These are phyloP conservation scores for Novymonas esmeraldas DNA, from an alignment of 208 protist genomes.

Conservation along the genomic window DNA sequence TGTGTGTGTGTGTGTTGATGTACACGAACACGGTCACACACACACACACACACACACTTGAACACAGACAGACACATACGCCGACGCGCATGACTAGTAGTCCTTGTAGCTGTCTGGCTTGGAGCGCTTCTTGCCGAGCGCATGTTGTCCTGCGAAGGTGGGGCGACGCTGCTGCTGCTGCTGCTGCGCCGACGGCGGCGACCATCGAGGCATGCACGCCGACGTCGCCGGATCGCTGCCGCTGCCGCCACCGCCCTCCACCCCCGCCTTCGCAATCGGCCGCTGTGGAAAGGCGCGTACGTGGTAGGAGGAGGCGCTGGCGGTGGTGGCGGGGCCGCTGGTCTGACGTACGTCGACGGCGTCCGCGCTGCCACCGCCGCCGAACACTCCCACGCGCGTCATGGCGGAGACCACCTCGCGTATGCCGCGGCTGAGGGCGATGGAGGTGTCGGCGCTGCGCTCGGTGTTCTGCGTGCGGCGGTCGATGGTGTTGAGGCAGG, in stretches of 20 bases:
- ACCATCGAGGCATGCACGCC: slow-evolving; percentile 16
- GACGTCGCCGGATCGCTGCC: slow-evolving; percentile 10
- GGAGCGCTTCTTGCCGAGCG: slow-evolving; percentile 52
- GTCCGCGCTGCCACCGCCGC: not conserved
- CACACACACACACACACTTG: not conserved
- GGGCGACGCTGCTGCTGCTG: slow-evolving; percentile 15
- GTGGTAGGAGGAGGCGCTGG: not conserved
- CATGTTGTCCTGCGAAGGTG: slow-evolving; percentile 24
- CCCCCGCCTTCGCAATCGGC: slow-evolving; percentile 12
- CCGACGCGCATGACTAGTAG: slow-evolving; percentile 20
- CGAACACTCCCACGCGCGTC: slow-evolving; percentile 10
- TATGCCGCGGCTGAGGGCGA: slow-evolving; percentile 15
- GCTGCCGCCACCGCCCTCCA: not conserved
- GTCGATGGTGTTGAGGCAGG: slow-evolving; percentile 13
- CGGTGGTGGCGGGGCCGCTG: not conserved
- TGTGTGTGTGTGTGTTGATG: not conserved
- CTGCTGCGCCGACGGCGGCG: slow-evolving; percentile 15
- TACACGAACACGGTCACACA: not conserved
- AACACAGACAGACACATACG: not conserved
- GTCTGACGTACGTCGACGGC: not conserved
- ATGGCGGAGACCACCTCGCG: slow-evolving; percentile 20
- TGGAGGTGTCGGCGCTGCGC: not conserved
- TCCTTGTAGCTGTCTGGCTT: slow-evolving; percentile 78
- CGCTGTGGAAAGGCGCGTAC: slow-evolving; percentile 14
- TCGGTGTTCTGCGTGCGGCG: slow-evolving; percentile 1